A percentile compares a stretch with the other conserved stretches of the same genome.
These are phyloP conservation scores for Zygotorulaspora chibaensis DNA, from an alignment of 805 yeast genomes.

Conservation along the genomic window DNA sequence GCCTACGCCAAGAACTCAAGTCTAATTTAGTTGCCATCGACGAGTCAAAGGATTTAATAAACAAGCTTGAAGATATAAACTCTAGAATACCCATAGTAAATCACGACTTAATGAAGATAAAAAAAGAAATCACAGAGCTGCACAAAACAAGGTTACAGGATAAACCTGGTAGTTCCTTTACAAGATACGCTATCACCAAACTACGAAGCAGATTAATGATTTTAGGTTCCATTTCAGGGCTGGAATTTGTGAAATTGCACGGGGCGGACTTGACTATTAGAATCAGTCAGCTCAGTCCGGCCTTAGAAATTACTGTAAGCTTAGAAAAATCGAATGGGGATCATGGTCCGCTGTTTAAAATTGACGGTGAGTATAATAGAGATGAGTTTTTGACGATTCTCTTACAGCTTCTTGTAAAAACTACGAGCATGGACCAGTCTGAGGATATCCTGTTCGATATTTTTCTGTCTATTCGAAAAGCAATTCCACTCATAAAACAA, in stretches of 20 bases:
- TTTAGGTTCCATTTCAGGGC: constrained; percentile 17
- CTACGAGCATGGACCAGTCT: background rate
- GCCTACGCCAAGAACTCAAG: constrained; percentile 16
- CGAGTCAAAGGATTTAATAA: constrained; percentile 6
- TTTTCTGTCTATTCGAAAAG: constrained; percentile 5
- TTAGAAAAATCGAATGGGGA: background rate
- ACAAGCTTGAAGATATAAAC: constrained; percentile 4
- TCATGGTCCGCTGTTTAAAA: background rate
- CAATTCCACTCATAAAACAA: constrained; percentile 12
- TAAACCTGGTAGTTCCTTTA: constrained; percentile 5
- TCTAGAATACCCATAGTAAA: constrained; percentile 3
- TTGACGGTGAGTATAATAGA: background rate
- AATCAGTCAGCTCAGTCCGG: constrained; percentile 1
- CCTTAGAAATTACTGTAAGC: constrained; percentile 2
- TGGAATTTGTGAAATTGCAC: constrained; percentile 11
- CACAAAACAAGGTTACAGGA: constrained; percentile 2
- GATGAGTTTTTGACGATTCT: constrained; percentile 3
- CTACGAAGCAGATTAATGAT: constrained; percentile 10
- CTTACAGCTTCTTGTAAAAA: background rate
- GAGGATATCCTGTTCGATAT: background rate
- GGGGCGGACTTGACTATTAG: constrained; percentile 10
- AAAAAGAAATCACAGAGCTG: constrained; percentile 10
- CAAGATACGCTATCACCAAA: constrained; percentile 12
- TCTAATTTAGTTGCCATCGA: constrained; percentile 10
- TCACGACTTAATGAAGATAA: constrained; percentile 5